Percentiles rank a stretch among this genome's conserved stretches.
Evolutionary conservation across 179 eudicot genomes (phyloP).

Genomic region (Beta macrorhiza): DNA sequence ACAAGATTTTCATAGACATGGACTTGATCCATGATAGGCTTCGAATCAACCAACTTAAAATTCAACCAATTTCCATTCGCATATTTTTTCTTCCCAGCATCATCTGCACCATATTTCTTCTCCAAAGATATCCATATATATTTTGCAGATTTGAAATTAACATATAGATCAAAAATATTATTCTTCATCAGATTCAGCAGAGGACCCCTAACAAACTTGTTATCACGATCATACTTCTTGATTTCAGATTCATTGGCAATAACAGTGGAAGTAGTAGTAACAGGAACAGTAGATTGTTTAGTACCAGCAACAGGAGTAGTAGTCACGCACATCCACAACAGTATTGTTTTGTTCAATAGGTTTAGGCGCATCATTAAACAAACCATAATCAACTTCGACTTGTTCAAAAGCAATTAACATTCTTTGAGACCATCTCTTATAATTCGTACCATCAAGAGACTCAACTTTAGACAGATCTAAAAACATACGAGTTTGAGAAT

Average conservation of each 20-base stretch:
- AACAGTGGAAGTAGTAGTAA: too few relatives aligned
- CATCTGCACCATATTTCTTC: neutral
- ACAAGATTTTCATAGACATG: conserved; percentile 4
- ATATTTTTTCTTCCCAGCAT: neutral
- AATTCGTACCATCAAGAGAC: neutral
- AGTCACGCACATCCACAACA: neutral
- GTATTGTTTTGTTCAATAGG: neutral
- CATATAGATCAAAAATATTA: too few relatives aligned
- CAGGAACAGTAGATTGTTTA: too few relatives aligned
- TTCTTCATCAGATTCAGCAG: too few relatives aligned
- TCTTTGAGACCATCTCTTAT: neutral
- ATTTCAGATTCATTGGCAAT: too few relatives aligned
- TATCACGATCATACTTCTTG: too few relatives aligned
- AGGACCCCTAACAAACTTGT: too few relatives aligned
- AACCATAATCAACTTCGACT: neutral
- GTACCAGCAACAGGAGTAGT: neutral
- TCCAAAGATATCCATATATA: too few relatives aligned
- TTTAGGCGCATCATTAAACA: neutral
- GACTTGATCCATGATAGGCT: neutral
- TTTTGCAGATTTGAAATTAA: too few relatives aligned
- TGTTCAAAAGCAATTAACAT: neutral
- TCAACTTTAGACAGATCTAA: neutral
- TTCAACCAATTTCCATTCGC: neutral
- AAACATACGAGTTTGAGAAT: neutral
- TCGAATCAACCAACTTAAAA: neutral